Evolutionary conservation across 805 yeast species (phyloP).

Genomic region (Pichia californica): DNA sequence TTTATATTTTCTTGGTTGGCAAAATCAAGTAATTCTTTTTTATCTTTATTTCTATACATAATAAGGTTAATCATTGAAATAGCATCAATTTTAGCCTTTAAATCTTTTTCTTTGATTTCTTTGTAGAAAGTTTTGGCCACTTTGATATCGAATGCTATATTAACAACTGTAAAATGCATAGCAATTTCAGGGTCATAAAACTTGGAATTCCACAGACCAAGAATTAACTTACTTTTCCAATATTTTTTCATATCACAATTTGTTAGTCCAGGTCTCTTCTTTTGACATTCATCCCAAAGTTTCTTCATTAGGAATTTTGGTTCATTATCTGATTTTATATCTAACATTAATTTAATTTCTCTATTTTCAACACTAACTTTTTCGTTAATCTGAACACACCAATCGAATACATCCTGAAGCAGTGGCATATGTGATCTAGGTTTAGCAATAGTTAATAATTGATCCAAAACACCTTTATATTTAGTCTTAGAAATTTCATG

Average conservation of each 20-base stretch:
- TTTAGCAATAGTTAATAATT: constrained; percentile 23
- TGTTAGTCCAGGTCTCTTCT: constrained; percentile 13
- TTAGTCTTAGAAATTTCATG: constrained; percentile 22
- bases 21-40: constrained; percentile 14
- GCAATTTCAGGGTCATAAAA: constrained; percentile 25
- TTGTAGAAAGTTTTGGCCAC: constrained; percentile 19
- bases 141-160: constrained; percentile 26
- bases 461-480: constrained; percentile 23
- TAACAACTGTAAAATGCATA: constrained; percentile 22
- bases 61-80: constrained; percentile 22
- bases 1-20: constrained; percentile 17
- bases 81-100: constrained; percentile 17
- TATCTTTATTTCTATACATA: constrained; percentile 18
- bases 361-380: constrained; percentile 35
- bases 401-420: constrained; percentile 24
- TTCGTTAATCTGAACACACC: constrained; percentile 29
- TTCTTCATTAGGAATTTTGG: constrained; percentile 22
- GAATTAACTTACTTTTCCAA: constrained; percentile 31
- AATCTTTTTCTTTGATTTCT: constrained; percentile 11
- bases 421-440: constrained; percentile 32
- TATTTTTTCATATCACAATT: constrained; percentile 19
- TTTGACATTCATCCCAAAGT: constrained; percentile 15
- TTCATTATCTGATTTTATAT: constrained; percentile 29
- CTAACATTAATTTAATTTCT: constrained; percentile 35
- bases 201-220: constrained; percentile 32